Evolutionary conservation across 2,329 filamentous ascomycete species (phyloP).

Genomic region (Didymellaceae sp.): DNA sequence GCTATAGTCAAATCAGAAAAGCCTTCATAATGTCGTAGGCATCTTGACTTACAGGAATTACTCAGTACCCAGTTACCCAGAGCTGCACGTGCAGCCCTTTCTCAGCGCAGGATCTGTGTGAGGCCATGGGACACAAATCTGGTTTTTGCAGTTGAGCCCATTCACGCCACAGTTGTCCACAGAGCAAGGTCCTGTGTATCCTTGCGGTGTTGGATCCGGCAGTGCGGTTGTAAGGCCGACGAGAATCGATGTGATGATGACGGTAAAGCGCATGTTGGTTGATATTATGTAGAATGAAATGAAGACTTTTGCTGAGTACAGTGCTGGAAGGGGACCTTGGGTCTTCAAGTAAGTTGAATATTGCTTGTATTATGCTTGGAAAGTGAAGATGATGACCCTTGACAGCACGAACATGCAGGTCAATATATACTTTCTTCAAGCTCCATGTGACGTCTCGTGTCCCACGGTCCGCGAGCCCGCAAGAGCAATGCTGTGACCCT

Average conservation of each 20-base stretch:
- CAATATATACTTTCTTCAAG: constrained; percentile 9
- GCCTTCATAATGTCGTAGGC: background rate
- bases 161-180: constrained; percentile 10
- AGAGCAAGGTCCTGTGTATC: constrained; percentile 21
- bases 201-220: constrained; percentile 25
- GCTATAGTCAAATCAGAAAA: background rate
- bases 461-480: constrained; percentile 4
- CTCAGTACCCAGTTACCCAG: background rate
- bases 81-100: constrained; percentile 18
- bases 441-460: constrained; percentile 12
- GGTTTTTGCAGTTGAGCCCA: background rate
- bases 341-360: too few species aligned
- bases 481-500: constrained; percentile 1
- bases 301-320: too few species aligned
- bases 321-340: too few species aligned
- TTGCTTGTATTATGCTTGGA: too few species aligned
- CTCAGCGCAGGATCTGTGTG: constrained; percentile 15
- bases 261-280: constrained; percentile 9
- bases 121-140: constrained; percentile 12
- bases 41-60: background rate
- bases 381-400: background rate
- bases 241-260: constrained; percentile 6
- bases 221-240: constrained; percentile 16
- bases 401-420: background rate
- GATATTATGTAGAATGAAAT: background rate